Evolutionary conservation across 768 basidiomycete species (phyloP), one percentile per base, ranked within the genome.

Genomic region (Dioszegia aurantiaca): DNA sequence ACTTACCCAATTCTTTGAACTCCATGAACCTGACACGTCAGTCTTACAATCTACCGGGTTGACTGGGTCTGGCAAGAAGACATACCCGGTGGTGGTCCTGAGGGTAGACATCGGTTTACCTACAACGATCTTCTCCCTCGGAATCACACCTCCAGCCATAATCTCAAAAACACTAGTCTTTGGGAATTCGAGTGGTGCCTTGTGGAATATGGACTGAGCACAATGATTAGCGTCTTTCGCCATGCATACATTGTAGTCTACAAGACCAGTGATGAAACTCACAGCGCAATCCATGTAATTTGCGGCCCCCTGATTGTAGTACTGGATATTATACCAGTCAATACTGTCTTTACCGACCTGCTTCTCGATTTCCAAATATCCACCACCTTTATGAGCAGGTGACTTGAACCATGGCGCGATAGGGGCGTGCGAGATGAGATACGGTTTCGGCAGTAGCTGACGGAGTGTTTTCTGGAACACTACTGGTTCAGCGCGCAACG

Each of bases 61-160:
- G 37, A 24, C 37, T 24, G 2, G 17, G 23, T 5, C 30, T 16
- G 6, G 3, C 21, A 8, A n/a, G 16, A 17, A 36, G 23, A 37
- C 19, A n/a, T 2, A 26, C 45, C 11, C 21, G 33, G 44, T 4
- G 1, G 24, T 23, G 3, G 16, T 28, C 82, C 1, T 83, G 84
- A 3, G 53, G 31, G 23, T 63, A 28, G 70, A 82, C 84, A 27
- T 12, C 1, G 86, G 86, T 74, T 88, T 88, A 4, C 86, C 86
- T 62, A 88, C 84, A 54, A 87, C 83, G 43, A 87, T 76, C 74
- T 88, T 87, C 67, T 80, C 71, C 44, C 82, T 64, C 2, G 79
- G 65, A 10, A 87, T 81, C n/a, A n/a, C n/a, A 21, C 85, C 86
- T 6, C 48, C 55, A 56, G 73, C 81, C 1, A 79, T 78, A 55